Conservation (phyloP, 2,329 filamentous ascomycete species). For the Bisporella sp. region DNA sequence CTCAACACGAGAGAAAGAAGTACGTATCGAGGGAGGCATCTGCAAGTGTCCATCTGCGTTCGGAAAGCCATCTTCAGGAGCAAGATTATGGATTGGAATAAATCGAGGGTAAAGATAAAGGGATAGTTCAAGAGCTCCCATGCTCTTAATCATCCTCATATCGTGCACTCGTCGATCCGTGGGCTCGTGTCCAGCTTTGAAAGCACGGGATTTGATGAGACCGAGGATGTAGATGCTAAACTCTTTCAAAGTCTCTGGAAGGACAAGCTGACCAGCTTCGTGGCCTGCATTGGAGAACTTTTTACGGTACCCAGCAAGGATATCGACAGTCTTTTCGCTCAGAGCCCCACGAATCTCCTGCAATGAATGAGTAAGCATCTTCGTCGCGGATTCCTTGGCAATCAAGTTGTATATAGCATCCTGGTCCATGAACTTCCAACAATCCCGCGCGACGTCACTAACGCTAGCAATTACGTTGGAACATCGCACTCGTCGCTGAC, state of each 20-base stretch:
- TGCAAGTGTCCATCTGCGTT: conserved; percentile 77
- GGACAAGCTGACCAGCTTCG: conserved; percentile 84
- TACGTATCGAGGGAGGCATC: conserved; percentile 73
- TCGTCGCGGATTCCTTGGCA: conserved; percentile 89
- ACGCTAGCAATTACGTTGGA: conserved; percentile 91
- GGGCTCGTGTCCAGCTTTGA: conserved; percentile 88
- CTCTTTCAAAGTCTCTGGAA: conserved; percentile 94
- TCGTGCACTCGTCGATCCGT: conserved; percentile 88
- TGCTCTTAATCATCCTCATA: conserved; percentile 80
- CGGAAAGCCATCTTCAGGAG: conserved; percentile 84
- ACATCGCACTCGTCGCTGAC: conserved; percentile 85
- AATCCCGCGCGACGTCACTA: conserved; percentile 74
- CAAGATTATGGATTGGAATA: conserved; percentile 83
- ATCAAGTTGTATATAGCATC: conserved; percentile 85
- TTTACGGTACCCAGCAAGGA: conserved; percentile 87
- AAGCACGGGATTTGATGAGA: conserved; percentile 81
- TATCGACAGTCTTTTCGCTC: conserved; percentile 88
- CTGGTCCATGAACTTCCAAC: conserved; percentile 91
- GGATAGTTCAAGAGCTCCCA: conserved; percentile 79
- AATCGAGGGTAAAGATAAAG: conserved; percentile 94
- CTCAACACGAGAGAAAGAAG: conserved; percentile 82
- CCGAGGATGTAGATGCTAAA: conserved; percentile 94
- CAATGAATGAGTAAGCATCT: conserved; percentile 65
- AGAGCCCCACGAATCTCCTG: conserved; percentile 81
- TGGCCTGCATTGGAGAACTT: conserved; percentile 72